phyloP scores from a whole-genome alignment of 306 rosid species.

The Glycine latifolia region DNA sequence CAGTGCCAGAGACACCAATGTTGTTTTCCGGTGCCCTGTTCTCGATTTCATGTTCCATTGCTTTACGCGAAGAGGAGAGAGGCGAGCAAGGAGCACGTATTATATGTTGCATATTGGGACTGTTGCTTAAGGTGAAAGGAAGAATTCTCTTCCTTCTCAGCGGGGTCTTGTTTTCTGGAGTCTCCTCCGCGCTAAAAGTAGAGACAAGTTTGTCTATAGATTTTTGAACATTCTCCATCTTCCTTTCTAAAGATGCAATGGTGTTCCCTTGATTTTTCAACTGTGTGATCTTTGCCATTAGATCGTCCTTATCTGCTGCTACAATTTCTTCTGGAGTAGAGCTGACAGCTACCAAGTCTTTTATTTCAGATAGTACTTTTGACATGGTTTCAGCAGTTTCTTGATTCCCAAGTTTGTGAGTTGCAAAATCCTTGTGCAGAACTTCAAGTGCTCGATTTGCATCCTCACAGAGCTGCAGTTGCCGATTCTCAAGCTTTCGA shows the following conservation, averaged over 20 bases:
- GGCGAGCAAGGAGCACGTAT: constrained; percentile 93
- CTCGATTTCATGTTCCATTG: constrained; percentile 75
- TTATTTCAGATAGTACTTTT: constrained; percentile 79
- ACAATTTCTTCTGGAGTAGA: constrained; percentile 69
- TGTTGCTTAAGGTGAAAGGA: constrained; percentile 77
- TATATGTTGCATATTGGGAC: constrained; percentile 75
- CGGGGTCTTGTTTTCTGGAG: constrained; percentile 65
- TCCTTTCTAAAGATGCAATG: constrained; percentile 82
- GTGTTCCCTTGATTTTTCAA: constrained; percentile 74
- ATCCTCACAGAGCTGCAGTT: constrained; percentile 89
- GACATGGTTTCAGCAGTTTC: constrained; percentile 89
- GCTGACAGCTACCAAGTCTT: constrained; percentile 72
- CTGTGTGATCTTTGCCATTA: constrained; percentile 78
- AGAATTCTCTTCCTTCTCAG: constrained; percentile 73
- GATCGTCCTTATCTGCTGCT: constrained; percentile 66
- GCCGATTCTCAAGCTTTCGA: constrained; percentile 81
- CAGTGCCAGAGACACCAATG: constrained; percentile 41
- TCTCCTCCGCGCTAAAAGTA: constrained; percentile 62
- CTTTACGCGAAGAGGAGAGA: constrained; percentile 69
- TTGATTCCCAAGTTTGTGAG: constrained; percentile 77
- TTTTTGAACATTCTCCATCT: constrained; percentile 89
- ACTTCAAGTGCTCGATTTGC: constrained; percentile 93
- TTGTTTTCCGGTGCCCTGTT: constrained; percentile 68
- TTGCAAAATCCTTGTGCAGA: constrained; percentile 83
- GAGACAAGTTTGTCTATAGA: constrained; percentile 81